Evolutionary conservation across 805 yeast species (phyloP).

Genomic region (Wickerhamomyces canadensis): DNA sequence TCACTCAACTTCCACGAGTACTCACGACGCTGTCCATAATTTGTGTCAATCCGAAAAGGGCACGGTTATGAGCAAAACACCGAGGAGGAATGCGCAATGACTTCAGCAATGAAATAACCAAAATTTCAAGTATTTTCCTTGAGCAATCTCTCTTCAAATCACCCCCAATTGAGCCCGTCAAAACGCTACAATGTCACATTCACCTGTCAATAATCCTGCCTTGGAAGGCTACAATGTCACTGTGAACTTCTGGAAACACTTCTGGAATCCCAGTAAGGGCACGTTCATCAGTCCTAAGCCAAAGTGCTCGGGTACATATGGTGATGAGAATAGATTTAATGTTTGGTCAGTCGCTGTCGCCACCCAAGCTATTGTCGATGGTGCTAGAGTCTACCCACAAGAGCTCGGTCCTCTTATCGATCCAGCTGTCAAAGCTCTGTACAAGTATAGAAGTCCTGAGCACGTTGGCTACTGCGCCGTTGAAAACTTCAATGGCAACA

Average conservation of each 20-base stretch:
- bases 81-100: no score
- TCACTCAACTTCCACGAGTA: no score
- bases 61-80: constrained; percentile 1
- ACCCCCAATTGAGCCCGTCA: no score
- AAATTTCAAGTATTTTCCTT: not conserved
- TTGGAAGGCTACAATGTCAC: constrained; percentile 23
- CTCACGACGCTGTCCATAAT: no score
- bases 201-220: constrained; percentile 17
- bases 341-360: constrained; percentile 70
- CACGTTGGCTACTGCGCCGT: constrained; percentile 61
- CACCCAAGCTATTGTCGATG: constrained; percentile 63
- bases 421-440: constrained; percentile 45
- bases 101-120: not conserved
- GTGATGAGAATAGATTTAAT: constrained; percentile 48
- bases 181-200: not conserved
- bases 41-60: not conserved
- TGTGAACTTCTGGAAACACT: constrained; percentile 16
- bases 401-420: constrained; percentile 49
- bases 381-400: constrained; percentile 43
- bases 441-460: constrained; percentile 44
- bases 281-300: constrained; percentile 23
- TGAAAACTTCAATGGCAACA: constrained; percentile 50
- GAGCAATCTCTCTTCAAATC: no score
- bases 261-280: constrained; percentile 18
- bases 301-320: constrained; percentile 36